Evolutionary conservation across 1,284 basidiomycete genomes (phyloP).

Genomic region (Cystobasidium sp.): DNA sequence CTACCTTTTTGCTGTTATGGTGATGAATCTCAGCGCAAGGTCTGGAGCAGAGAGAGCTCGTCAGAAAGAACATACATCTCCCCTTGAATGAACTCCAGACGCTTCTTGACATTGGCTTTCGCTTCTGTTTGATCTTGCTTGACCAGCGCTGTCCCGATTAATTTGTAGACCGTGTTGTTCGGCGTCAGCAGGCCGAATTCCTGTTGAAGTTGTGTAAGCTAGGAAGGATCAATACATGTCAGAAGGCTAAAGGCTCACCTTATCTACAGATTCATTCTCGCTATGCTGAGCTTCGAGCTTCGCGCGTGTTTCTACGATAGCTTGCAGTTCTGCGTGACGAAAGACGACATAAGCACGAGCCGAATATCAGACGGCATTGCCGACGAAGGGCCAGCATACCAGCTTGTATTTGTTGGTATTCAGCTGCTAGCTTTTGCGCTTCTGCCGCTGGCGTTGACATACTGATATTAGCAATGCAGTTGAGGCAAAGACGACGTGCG

Average conservation of each 20-base stretch:
- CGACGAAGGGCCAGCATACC: slow-evolving; percentile 54
- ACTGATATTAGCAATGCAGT: not conserved
- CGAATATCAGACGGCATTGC: not conserved
- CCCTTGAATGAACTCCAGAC: slow-evolving; percentile 83
- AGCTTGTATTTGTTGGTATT: slow-evolving; percentile 77
- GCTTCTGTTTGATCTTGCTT: slow-evolving; percentile 89
- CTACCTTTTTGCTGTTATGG: slow-evolving; percentile 71
- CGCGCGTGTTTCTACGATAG: slow-evolving; percentile 76
- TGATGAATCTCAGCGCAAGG: not conserved
- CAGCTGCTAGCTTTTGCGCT: slow-evolving; percentile 55
- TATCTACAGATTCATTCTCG: slow-evolving; percentile 90
- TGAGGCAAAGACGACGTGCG: not conserved
- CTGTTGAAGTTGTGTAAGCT: slow-evolving; percentile 59
- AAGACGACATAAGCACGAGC: slow-evolving; percentile 1
- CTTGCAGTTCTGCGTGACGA: slow-evolving; percentile 64
- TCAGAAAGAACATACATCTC: slow-evolving; percentile 73
- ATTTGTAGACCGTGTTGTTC: slow-evolving; percentile 86
- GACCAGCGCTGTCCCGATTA: slow-evolving; percentile 87
- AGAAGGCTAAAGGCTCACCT: slow-evolving; percentile 62
- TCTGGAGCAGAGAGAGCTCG: not conserved
- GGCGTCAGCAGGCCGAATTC: slow-evolving; percentile 79
- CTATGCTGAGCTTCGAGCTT: slow-evolving; percentile 83
- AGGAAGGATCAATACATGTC: not conserved
- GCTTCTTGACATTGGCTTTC: slow-evolving; percentile 84
- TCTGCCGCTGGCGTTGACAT: slow-evolving; percentile 29